Base-by-base conservation (phyloP, 352 stramenopile species). In the Phytophthora litchii region DNA sequence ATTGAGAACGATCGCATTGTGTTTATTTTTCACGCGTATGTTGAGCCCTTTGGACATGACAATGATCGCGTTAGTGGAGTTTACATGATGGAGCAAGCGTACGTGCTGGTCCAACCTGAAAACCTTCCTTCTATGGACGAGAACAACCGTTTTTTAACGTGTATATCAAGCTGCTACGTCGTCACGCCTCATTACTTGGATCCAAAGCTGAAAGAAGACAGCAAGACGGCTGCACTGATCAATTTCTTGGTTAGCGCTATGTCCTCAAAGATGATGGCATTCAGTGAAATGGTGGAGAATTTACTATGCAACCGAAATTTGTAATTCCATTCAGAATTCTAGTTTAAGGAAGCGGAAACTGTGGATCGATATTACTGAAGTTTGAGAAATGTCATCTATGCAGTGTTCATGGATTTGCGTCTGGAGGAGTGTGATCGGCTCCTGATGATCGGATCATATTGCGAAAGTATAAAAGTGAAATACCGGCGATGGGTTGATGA, bases 1-100 rank as follows among this genome's bases (percentile, higher is more conserved):
- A 50, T 83, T 12, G 77, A 86, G 42, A 44, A 74, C 8, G 67
- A 75, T 41, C 79, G 74, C 10, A 48, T 84, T 3, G 64, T 89
- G 50, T 76, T 89, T 40, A 73, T 86, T 7, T 89, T 76, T 67
- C 64, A 65, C 20, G 58, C 76, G 7, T 74, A 72, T 60, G 61
- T 83, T 40, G 64, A 87, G 20, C 74, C 79, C 3, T 57, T 81
- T 29, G 71, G 74, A 42, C 84, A 86, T 55, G 56, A 60, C n/a
- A 62, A 70, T 16, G 57, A 80, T 37, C 70, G 54, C 1, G 48
- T 85, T 13, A 38, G 55, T 11, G 76, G 70, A 9, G 58, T 78
- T 27, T 72, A 67, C 45, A 84, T 86, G 38, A 48, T 68, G 9
- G 74, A 89, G 45, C 70, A 80, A 31, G 71, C 70, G 6, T 87